phyloP scores from a whole-genome alignment of 2,329 filamentous ascomycete species.

The Cercospora sp. region DNA sequence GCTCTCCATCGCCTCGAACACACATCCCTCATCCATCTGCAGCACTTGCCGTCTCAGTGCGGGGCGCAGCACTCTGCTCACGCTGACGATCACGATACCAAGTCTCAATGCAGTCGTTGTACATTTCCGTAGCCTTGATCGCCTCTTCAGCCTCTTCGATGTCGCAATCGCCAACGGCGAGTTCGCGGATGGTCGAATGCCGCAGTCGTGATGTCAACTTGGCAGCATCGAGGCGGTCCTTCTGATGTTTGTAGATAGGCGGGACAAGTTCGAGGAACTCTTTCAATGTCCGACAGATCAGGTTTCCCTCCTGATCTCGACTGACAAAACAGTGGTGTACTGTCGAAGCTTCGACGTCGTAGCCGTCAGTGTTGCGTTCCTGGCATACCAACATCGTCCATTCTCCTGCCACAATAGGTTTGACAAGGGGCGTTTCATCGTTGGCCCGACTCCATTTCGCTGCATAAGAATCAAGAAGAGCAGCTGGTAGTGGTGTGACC shows the following conservation, averaged over 20 bases:
- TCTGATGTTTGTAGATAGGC: too few species aligned
- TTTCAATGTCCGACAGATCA: background rate
- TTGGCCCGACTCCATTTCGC: too few species aligned
- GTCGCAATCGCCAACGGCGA: background rate
- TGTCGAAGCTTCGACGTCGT: background rate
- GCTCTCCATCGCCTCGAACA: too few species aligned
- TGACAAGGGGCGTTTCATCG: background rate
- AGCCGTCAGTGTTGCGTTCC: background rate
- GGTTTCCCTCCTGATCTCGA: background rate
- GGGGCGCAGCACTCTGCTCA: too few species aligned
- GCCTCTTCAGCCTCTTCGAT: background rate
- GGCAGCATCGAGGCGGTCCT: too few species aligned
- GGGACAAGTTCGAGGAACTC: background rate
- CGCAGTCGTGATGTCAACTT: too few species aligned
- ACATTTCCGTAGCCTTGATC: background rate
- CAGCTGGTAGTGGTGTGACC: background rate
- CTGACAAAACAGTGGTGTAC: slow-evolving; percentile 1
- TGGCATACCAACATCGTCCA: slow-evolving; percentile 1
- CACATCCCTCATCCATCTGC: too few species aligned
- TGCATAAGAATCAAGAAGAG: background rate
- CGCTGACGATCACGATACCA: background rate
- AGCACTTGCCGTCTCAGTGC: too few species aligned
- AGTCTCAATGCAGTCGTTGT: background rate
- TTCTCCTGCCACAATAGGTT: background rate
- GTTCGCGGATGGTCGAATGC: too few species aligned